These are phyloP conservation scores for Luvunga scandens DNA, from an alignment of 345 rosid species.

Conservation along the genomic window DNA sequence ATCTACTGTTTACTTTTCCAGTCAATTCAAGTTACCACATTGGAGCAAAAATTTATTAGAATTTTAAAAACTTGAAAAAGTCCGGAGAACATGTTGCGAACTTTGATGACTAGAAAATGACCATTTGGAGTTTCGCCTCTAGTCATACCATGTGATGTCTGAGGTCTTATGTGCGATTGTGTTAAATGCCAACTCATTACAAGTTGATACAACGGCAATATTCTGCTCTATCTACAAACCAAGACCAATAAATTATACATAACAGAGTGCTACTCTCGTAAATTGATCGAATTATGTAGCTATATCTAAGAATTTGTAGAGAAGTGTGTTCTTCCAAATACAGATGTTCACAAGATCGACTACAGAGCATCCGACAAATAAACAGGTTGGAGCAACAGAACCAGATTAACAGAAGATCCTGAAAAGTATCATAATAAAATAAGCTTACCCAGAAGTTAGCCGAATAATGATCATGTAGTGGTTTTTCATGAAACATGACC, in stretches of 20 bases:
- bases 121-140: not conserved
- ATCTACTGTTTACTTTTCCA: not conserved
- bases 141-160: not conserved
- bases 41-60: not conserved
- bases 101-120: not conserved
- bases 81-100: not conserved
- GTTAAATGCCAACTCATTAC: no score
- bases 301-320: no score
- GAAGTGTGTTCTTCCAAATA: no score
- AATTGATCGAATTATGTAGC: no score
- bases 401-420: not conserved
- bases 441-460: slow-evolving; percentile 68
- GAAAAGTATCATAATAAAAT: not conserved
- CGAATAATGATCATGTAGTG: slow-evolving; percentile 63
- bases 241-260: not conserved
- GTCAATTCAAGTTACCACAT: not conserved
- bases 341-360: no score
- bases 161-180: no score
- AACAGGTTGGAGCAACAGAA: not conserved
- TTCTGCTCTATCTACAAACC: no score
- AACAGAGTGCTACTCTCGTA: not conserved
- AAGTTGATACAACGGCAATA: no score
- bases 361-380: no score
- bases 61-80: not conserved
- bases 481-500: slow-evolving; percentile 93